Conservation (phyloP, 208 protist species). For the Acanthamoeba sp. region DNA sequence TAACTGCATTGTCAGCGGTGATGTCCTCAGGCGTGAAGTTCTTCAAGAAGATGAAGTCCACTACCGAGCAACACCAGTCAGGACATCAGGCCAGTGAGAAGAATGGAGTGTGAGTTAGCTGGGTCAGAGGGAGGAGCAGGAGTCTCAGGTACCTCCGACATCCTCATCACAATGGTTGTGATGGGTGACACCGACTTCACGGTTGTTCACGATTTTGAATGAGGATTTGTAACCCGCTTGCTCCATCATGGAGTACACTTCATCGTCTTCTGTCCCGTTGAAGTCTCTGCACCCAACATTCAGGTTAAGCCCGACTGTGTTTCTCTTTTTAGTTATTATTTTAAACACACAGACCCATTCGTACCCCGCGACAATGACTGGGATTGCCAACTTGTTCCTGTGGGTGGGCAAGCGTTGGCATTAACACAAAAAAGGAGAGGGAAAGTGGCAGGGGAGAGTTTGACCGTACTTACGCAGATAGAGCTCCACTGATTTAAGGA, state of each 20-base stretch:
- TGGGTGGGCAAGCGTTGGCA: too few species aligned
- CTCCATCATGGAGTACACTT: conserved; percentile 59
- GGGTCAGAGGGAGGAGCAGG: neutral
- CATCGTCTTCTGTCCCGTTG: conserved; percentile 37
- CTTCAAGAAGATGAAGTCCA: conserved; percentile 68
- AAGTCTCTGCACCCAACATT: conserved; percentile 27
- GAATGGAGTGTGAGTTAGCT: too few species aligned
- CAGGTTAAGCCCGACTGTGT: too few species aligned
- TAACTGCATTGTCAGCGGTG: neutral
- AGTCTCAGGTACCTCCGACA: conserved; percentile 21
- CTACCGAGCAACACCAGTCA: neutral
- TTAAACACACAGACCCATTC: neutral
- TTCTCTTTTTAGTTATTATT: too few species aligned
- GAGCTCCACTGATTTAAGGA: conserved; percentile 17
- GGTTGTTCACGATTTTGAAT: neutral
- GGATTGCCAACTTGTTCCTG: conserved; percentile 13
- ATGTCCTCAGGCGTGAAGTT: conserved; percentile 6
- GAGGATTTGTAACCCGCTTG: neutral
- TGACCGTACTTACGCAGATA: neutral
- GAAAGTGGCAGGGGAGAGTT: neutral
- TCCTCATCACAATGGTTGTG: conserved; percentile 65
- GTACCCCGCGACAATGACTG: conserved; percentile 54
- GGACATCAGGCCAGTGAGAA: neutral
- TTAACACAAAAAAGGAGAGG: neutral
- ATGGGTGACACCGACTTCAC: conserved; percentile 48